Evolutionary conservation across 164 flowering plant species (phyloP), one percentile per base, ranked within the genome.

Genomic region (Annona squamosa): DNA sequence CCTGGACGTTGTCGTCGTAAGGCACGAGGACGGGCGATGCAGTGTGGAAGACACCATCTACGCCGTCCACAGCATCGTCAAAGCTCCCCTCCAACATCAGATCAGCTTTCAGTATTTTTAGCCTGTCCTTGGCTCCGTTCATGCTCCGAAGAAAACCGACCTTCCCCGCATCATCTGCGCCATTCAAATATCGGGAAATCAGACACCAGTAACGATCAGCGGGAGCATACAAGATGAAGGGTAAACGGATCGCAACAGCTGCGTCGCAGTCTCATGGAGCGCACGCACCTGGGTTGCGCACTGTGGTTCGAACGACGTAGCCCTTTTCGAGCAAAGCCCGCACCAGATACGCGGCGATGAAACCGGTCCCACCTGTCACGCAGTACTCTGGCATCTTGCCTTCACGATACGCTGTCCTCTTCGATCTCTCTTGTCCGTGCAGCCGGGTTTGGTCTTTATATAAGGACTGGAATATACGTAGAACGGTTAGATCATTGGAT

Each of bases 1-100:
- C 99, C 90, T 91, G 78, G 69, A 95, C 73, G 74, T 93, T 86
- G 52, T 84, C 63, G 70, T 90, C 87, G 37, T 88, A 81, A 0
- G 89, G 89, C 45, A 90, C 97, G 0, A 90, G 72, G 26, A 95
- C 98, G 0, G 99, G 99, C 0, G 97, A 90, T 41, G 99, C 99
- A 18, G 97, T 85, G 77, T 95, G 99, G 82, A 91, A 93, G 41
- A 93, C 98, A 0, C 99, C 97, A 70, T 88, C 91, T 2, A 86
- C 97, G 0, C 99, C 97, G 16, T 82, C 64, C 0, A 95, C 71
- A 2, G 97, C 98, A 47, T 89, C 87, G 69, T 93, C 91, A 61
- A 93, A 95, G 82, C 98, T 89, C 65, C 91, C 97, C 69, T 95
- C 93, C 46, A 71, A 85, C 85, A 85, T 43, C 67, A 95, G 79